Percentiles rank a stretch among this genome's conserved stretches.
phyloP scores from a whole-genome alignment of 352 stramenopile genomes.

The Phytopythium oedochilum region DNA sequence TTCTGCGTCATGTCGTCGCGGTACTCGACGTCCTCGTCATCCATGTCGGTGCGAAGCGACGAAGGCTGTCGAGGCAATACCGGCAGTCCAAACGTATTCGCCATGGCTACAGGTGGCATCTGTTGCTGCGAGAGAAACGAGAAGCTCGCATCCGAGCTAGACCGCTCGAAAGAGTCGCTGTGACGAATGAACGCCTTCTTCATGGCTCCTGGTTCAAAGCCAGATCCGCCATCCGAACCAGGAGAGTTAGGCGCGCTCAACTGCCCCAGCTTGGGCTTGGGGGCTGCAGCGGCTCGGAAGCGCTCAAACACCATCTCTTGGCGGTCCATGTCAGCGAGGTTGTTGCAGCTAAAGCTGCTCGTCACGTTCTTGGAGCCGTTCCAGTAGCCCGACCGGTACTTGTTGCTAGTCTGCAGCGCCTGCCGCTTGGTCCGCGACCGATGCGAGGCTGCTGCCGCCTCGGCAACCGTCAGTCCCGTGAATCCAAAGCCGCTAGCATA shows the following conservation, averaged over 20 bases:
- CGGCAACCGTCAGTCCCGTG: constrained; percentile 53
- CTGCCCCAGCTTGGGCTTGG: constrained; percentile 12
- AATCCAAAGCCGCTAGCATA: constrained; percentile 46
- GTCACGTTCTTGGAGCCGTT: constrained; percentile 67
- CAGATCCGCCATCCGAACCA: not conserved
- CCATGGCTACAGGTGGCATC: constrained; percentile 27
- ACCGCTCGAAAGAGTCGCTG: constrained; percentile 45
- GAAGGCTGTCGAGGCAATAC: constrained; percentile 13
- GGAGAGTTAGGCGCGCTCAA: constrained; percentile 2
- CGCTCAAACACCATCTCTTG: constrained; percentile 38
- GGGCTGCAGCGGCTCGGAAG: constrained; percentile 2
- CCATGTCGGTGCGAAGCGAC: constrained; percentile 22
- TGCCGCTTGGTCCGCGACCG: constrained; percentile 45
- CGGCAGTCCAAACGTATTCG: constrained; percentile 25
- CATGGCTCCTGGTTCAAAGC: not conserved
- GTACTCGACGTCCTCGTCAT: constrained; percentile 22
- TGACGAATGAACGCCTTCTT: constrained; percentile 25
- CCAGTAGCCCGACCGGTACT: constrained; percentile 65
- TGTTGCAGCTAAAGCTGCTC: constrained; percentile 83
- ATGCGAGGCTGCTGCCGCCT: constrained; percentile 60
- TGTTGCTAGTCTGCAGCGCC: constrained; percentile 18
- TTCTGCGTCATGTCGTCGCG: constrained; percentile 9
- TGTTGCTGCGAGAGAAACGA: constrained; percentile 18
- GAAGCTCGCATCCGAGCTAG: constrained; percentile 20
- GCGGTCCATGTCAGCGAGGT: constrained; percentile 59